phyloP scores from a whole-genome alignment of 352 stramenopile species.

The Thalassiosira pacifica region DNA sequence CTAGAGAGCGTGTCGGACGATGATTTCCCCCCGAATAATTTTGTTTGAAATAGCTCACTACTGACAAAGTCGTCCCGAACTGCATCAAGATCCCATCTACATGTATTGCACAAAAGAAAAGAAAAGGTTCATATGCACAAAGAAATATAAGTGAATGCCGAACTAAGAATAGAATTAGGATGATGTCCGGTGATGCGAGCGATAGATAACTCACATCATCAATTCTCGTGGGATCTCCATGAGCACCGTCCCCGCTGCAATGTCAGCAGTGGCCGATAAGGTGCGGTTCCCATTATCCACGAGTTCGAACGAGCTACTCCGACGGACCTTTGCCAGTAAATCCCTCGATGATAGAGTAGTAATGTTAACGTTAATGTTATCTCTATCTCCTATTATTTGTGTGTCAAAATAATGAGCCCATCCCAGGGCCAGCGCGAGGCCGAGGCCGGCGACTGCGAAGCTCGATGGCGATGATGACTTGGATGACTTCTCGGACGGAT shows the following conservation, averaged over 20 bases:
- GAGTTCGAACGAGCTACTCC: constrained; percentile 23
- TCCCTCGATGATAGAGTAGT: constrained; percentile 12
- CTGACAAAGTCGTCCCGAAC: constrained; percentile 28
- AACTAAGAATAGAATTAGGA: no score
- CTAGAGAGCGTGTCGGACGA: constrained; percentile 7
- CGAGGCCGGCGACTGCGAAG: neutral
- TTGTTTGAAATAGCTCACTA: constrained; percentile 12
- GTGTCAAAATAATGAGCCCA: neutral
- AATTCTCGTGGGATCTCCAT: constrained; percentile 31
- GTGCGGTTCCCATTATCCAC: constrained; percentile 9
- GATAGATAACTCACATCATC: constrained; percentile 33
- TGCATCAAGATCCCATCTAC: constrained; percentile 30
- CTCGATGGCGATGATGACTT: neutral
- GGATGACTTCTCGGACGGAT: neutral
- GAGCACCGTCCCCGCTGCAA: constrained; percentile 17
- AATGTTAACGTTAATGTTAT: neutral
- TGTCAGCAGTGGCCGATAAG: constrained; percentile 18
- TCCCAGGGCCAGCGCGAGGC: constrained; percentile 7
- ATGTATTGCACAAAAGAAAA: no score
- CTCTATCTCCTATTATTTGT: neutral
- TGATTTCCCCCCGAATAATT: constrained; percentile 4
- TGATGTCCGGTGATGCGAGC: no score
- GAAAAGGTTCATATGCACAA: neutral
- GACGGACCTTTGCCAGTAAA: constrained; percentile 10
- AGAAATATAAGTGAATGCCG: no score